phyloP scores from a whole-genome alignment of 768 basidiomycete species.

The Phaffia tasmanica region DNA sequence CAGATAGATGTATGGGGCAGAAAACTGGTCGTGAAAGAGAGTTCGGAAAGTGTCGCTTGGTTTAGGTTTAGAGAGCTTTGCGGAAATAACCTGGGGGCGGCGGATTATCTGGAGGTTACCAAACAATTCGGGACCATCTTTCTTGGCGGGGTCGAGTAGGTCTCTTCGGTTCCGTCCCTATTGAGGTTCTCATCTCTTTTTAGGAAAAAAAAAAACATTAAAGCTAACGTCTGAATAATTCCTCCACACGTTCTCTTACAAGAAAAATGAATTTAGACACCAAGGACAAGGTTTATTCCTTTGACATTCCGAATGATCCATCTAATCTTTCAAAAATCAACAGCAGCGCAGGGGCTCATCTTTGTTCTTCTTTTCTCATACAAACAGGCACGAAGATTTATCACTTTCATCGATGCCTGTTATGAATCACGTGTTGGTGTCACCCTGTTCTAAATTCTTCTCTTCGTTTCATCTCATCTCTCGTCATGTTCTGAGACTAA shows the following conservation, averaged over 20 bases:
- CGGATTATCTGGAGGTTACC: slow-evolving; percentile 91
- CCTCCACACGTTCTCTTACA: background rate
- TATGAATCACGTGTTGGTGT: slow-evolving; percentile 29
- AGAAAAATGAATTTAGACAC: slow-evolving; percentile 74
- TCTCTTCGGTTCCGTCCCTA: background rate
- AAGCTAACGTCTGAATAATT: background rate
- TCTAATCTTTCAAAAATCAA: background rate
- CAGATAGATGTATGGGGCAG: slow-evolving; percentile 82
- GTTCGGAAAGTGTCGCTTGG: slow-evolving; percentile 65
- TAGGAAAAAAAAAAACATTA: background rate
- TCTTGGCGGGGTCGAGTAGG: slow-evolving; percentile 43
- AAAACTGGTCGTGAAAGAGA: slow-evolving; percentile 63
- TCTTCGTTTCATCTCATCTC: background rate
- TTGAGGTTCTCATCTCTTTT: background rate
- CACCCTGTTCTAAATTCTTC: slow-evolving; percentile 1
- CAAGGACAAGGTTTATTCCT: slow-evolving; percentile 64
- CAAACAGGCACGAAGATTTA: slow-evolving; percentile 75
- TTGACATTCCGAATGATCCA: too few species aligned
- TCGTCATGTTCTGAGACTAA: background rate
- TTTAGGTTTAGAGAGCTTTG: slow-evolving; percentile 81
- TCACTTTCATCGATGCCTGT: slow-evolving; percentile 88
- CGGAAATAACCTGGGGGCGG: slow-evolving; percentile 77
- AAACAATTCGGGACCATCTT: slow-evolving; percentile 79
- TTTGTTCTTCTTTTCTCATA: background rate
- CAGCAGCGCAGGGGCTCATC: background rate